Base-by-base conservation (phyloP, 2,329 filamentous ascomycete genomes). In the Chrysoporthe cubensis region DNA sequence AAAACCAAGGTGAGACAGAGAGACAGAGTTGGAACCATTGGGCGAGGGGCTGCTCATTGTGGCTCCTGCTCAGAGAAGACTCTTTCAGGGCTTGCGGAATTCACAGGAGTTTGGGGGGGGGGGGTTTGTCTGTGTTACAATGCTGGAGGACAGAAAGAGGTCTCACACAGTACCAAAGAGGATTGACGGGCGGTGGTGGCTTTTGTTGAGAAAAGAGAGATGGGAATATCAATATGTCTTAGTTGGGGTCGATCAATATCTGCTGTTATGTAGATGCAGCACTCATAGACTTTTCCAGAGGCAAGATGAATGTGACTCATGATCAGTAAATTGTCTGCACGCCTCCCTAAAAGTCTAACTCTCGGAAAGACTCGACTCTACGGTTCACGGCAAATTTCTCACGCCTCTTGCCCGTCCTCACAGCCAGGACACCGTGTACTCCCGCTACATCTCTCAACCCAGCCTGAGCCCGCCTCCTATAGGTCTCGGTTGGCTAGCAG, bases 221-320 rank as follows among this genome's bases (percentile, higher is more conserved):
- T 13, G 54, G 32, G 54, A 14, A 57, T 14, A 57, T 21, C 54
- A 57, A n/a, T n/a, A 40, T 54, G 46, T 40, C 14, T 63, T 63
- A 48, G 46, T 44, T 67, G 16, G 34, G 21, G 16, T n/a, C 32
- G 16, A 37, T 37, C 16, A 18, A 57, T n/a, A 7, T 57, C 18
- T 37, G 40, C 61, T 61, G 44, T 63, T 37, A 64, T 32, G 54
- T 61, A 69, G 54, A 60, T 21, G 34, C 54, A 42, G 42, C 54
- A 52, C 32, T 57, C 43, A 61, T 69, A 61, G 67, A 67, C n/a
- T 54, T 61, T 62, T 37, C 21, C 16, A 48, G 60, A 64, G 43
- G 48, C 32, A 60, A 52, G 44, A 69, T 48, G 64, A 58, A 60
- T 42, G 48, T 43, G 63, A 66, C 52, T 44, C 61, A 52, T 62